Evolutionary conservation across 768 basidiomycete species (phyloP), one percentile per base, ranked within the genome.

Genomic region (Lactarius indigo): DNA sequence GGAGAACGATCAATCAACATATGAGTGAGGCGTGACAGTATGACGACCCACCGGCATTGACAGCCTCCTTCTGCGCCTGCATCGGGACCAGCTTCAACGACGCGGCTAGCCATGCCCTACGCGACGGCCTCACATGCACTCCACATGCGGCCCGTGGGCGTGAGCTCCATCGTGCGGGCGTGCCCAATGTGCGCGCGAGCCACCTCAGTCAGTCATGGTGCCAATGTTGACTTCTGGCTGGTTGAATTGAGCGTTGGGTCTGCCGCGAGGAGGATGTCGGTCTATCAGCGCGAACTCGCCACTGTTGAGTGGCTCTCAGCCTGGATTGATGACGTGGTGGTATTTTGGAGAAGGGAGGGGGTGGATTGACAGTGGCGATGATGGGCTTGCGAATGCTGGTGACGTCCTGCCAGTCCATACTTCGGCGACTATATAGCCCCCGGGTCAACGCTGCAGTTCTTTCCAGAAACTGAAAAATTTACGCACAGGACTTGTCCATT

Each of bases 211-310:
- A 17, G 96, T 95, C 74, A 98, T 97, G 68, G 93, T 88, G 61
- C 95, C 96, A 33, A 98, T 83, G 74, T 92, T 95, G 76, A 99
- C 94, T 76, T 98, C 96, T 20, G 96, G 96, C 75, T 97, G 96
- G 20, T 94, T 94, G 71, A 99, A 97, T 72, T 87, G 87, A 20
- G 96, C 96, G 12, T 85, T 92, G 2, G 93, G 90, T 6, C n/a
- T n/a, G 94, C 90, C 20, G 89, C 93, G 58, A 97, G 86, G 73
- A 98, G 89, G 76, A 98, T 94, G 79, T 98, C 96, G 76, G 93
- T n/a, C 92, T 87, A 94, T 94, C 69, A 98, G 85, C 7, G 96
- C 96, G 28, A 99, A 86, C 76, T 99, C 96, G 73, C n/a, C n/a
- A n/a, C n/a, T n/a, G n/a, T n/a, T n/a, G n/a, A n/a, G n/a, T n/a